phyloP scores from a whole-genome alignment of 2,329 filamentous ascomycete species.

The Didymella lethalis region DNA sequence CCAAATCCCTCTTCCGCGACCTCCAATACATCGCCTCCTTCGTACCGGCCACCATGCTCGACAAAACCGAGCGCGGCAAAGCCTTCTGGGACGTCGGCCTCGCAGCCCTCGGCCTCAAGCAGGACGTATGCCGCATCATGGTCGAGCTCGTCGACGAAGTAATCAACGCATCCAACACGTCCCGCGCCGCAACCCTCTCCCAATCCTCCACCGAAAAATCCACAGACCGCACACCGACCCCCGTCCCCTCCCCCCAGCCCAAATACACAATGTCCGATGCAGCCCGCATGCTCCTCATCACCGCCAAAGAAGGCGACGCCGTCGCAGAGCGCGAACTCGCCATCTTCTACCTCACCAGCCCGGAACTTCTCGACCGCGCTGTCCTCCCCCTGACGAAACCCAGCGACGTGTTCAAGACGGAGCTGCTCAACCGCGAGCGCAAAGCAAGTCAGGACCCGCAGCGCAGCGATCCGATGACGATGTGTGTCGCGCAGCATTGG shows the following conservation, averaged over 20 bases:
- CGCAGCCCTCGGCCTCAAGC: slow-evolving; percentile 86
- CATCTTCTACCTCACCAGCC: slow-evolving; percentile 90
- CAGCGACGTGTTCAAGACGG: slow-evolving; percentile 87
- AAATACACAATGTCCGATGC: slow-evolving; percentile 80
- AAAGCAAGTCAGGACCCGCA: slow-evolving; percentile 64
- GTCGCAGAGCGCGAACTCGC: slow-evolving; percentile 92
- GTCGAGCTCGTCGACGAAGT: slow-evolving; percentile 76
- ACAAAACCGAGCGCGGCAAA: slow-evolving; percentile 69
- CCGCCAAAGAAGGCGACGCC: slow-evolving; percentile 88
- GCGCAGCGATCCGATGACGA: slow-evolving; percentile 81
- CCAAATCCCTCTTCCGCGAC: slow-evolving; percentile 58
- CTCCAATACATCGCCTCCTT: slow-evolving; percentile 67
- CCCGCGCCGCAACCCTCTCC: slow-evolving; percentile 57
- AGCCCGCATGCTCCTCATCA: slow-evolving; percentile 88
- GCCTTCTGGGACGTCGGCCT: slow-evolving; percentile 91
- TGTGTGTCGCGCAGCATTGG: slow-evolving; percentile 97
- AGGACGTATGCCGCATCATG: slow-evolving; percentile 85
- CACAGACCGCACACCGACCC: slow-evolving; percentile 15
- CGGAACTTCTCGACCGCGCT: slow-evolving; percentile 80
- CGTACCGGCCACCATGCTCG: slow-evolving; percentile 64
- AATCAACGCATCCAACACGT: slow-evolving; percentile 69
- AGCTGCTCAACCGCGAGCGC: slow-evolving; percentile 74
- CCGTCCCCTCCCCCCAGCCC: slow-evolving; percentile 55
- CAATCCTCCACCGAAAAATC: slow-evolving; percentile 34
- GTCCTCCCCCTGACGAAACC: slow-evolving; percentile 85